Evolutionary conservation across 2,329 filamentous ascomycete species (phyloP), one percentile per base, ranked within the genome.

Genomic region (Sclerotiophoma versabilis): DNA sequence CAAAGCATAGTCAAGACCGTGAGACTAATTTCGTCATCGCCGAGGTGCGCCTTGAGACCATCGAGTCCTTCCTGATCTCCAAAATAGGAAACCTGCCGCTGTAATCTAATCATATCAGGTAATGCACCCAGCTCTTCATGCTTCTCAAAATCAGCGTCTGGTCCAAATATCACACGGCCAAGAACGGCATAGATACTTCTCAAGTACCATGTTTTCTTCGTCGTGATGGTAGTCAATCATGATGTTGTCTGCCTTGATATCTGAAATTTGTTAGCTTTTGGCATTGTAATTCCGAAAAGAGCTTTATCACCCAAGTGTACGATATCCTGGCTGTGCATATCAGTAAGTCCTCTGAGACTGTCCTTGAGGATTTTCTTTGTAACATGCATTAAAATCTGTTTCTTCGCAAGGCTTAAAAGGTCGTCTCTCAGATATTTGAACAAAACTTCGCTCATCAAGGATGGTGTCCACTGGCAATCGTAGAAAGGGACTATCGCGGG

Each of bases 11-110:
- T n/a, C 14, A 76, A 60, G 26, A 74, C 26, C 45, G 70, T 51
- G 46, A 62, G 66, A 52, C 65, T 73, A 4, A 60, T 12, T 55
- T 73, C 66, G 22, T 73, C 62, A 42, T 76, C 67, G 5, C 63
- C 60, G 54, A 77, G 53, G 51, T 76, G 69, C 55, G 43, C 69
- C 48, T 74, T 68, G 2, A 76, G 60, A 6, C 69, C 64, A 39
- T 69, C 57, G 1, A 72, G 46, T 30, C 62, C 55, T 32, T 71
- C 63, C 29, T 32, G 38, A 17, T 69, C 54, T 12, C 56, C 58
- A 54, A 74, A 73, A 48, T 71, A 72, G 7, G 67, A 72, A 8
- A 71, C 33, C 43, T 68, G 66, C n/a, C 69, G 61, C 45, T 69
- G 65, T 11, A 74, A 48, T 11, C 66, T 62, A 30, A 73, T 59